phyloP scores from a whole-genome alignment of 2,329 filamentous ascomycete species.

The Ceratocystis smalleyi region DNA sequence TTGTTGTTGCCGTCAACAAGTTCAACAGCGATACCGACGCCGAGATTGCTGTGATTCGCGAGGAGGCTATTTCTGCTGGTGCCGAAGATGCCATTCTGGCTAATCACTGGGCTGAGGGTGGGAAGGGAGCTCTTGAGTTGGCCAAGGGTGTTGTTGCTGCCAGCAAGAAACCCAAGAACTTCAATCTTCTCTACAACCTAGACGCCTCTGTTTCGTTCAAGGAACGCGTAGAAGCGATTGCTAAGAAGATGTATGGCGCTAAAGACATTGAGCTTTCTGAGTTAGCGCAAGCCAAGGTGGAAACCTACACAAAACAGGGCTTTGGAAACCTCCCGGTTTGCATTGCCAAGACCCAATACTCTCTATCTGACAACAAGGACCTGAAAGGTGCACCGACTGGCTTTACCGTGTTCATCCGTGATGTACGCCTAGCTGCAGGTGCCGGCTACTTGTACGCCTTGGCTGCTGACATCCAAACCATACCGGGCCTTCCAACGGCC shows the following conservation, averaged over 20 bases:
- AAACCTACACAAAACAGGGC: conserved; percentile 83
- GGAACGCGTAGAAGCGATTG: conserved; percentile 81
- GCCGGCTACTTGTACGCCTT: conserved; percentile 88
- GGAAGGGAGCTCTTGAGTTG: conserved; percentile 74
- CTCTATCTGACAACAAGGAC: conserved; percentile 77
- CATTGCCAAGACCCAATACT: conserved; percentile 97
- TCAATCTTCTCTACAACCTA: conserved; percentile 61
- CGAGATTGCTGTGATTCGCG: conserved; percentile 74
- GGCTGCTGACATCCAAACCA: conserved; percentile 95
- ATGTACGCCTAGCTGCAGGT: conserved; percentile 85
- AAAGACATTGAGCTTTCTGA: conserved; percentile 82
- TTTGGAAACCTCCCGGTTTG: conserved; percentile 90
- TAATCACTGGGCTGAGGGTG: conserved; percentile 95
- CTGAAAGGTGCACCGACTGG: conserved; percentile 90
- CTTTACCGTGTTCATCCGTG: conserved; percentile 86
- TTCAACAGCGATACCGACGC: conserved; percentile 89
- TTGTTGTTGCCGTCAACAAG: conserved; percentile 94
- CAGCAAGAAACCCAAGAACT: conserved; percentile 67
- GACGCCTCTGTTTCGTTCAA: conserved; percentile 63
- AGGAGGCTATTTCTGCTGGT: conserved; percentile 81
- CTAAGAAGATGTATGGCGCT: conserved; percentile 87
- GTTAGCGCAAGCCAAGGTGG: conserved; percentile 87
- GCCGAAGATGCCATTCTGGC: conserved; percentile 86
- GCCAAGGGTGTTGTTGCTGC: conserved; percentile 75
- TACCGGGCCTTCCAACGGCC: conserved; percentile 85